Percentiles rank a stretch among this genome's conserved stretches.
Conservation (phyloP, 2,329 filamentous ascomycete genomes). For the Lasiodiplodia citricola region DNA sequence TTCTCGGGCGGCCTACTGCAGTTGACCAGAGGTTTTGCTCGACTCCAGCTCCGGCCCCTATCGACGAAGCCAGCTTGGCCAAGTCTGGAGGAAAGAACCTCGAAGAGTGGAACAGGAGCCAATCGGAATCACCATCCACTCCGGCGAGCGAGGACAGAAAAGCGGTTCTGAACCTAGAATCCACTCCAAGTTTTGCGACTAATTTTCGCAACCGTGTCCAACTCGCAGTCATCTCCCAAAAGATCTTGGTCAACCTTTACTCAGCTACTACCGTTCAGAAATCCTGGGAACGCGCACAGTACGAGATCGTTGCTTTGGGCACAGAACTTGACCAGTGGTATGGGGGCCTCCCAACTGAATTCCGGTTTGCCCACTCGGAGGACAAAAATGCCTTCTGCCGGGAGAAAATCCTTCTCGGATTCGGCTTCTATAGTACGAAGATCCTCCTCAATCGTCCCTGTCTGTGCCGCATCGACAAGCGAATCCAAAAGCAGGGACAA, state of each 20-base stretch:
- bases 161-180: background rate
- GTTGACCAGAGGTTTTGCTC: constrained; percentile 38
- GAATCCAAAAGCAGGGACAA: constrained; percentile 38
- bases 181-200: background rate
- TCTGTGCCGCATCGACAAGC: constrained; percentile 42
- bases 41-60: constrained; percentile 39
- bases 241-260: constrained; percentile 41
- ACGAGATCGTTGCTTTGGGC: constrained; percentile 35
- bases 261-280: constrained; percentile 34
- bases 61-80: constrained; percentile 29
- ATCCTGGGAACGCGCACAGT: constrained; percentile 45
- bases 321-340: constrained; percentile 43
- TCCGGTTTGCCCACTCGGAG: constrained; percentile 35
- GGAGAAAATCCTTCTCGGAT: constrained; percentile 39
- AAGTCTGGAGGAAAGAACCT: background rate
- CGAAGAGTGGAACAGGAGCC: background rate
- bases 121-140: background rate
- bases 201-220: constrained; percentile 30
- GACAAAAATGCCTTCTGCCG: constrained; percentile 28
- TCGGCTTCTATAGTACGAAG: constrained; percentile 41
- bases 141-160: background rate
- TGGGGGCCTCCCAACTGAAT: constrained; percentile 34
- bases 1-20: constrained; percentile 46
- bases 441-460: constrained; percentile 48
- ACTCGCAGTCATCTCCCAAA: constrained; percentile 38